phyloP scores from a whole-genome alignment of 768 basidiomycete species.

The Serendipita sp. region DNA sequence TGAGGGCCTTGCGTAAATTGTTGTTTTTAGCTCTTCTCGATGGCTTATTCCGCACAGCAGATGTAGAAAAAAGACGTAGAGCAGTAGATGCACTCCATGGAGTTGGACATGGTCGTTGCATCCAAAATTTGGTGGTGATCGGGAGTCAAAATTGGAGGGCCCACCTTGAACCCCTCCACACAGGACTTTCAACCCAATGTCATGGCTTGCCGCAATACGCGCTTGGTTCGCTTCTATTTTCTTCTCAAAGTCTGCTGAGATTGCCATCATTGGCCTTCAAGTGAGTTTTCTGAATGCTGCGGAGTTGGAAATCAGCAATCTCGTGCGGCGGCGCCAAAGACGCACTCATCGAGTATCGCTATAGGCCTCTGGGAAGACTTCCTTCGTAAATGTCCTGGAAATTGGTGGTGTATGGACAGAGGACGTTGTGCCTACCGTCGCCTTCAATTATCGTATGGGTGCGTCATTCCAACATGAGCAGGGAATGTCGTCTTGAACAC shows the following conservation, averaged over 20 bases:
- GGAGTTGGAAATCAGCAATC: background rate
- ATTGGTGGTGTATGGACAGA: conserved; percentile 62
- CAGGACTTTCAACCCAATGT: background rate
- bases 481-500: background rate
- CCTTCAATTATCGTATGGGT: conserved; percentile 32
- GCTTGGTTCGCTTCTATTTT: conserved; percentile 50
- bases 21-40: background rate
- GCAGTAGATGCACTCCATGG: background rate
- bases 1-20: background rate
- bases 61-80: background rate
- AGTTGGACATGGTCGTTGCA: background rate
- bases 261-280: conserved; percentile 84
- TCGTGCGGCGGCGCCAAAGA: background rate
- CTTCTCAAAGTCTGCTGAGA: conserved; percentile 75
- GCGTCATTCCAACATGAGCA: background rate
- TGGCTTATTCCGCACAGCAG: background rate
- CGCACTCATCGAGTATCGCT: conserved; percentile 1
- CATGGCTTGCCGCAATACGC: conserved; percentile 1
- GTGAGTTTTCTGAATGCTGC: conserved; percentile 23
- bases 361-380: conserved; percentile 89
- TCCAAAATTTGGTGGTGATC: background rate
- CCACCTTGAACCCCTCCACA: background rate
- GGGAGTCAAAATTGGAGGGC: background rate
- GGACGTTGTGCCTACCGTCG: conserved; percentile 91
- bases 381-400: conserved; percentile 84